Percentiles rank a stretch among this genome's conserved stretches.
Evolutionary conservation across 2,329 filamentous ascomycete species (phyloP).

Genomic region (Colletotrichum brevisporum): DNA sequence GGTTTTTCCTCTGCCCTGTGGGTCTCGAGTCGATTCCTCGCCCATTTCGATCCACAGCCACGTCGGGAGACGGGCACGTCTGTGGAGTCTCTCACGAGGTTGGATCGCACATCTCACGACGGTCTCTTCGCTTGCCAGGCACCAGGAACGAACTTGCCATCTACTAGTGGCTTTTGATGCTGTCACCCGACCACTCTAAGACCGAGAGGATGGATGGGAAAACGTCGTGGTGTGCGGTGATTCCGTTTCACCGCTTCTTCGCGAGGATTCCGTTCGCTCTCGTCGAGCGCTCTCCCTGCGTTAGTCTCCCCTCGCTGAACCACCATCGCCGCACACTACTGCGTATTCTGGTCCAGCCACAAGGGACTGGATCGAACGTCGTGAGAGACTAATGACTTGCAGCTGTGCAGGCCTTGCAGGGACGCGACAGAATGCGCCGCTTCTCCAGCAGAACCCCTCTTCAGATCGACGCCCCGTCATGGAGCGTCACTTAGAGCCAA

Average conservation of each 20-base stretch:
- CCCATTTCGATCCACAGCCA: slow-evolving; percentile 15
- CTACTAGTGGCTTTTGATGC: slow-evolving; percentile 19
- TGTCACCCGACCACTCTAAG: slow-evolving; percentile 35
- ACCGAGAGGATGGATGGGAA: slow-evolving; percentile 14
- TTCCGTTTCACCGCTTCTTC: slow-evolving; percentile 39
- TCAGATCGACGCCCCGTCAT: neutral
- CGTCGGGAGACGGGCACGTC: neutral
- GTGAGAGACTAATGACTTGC: no score
- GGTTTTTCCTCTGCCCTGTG: slow-evolving; percentile 17
- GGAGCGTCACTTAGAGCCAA: neutral
- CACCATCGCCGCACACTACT: no score
- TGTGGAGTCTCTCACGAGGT: neutral
- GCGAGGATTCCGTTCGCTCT: slow-evolving; percentile 31
- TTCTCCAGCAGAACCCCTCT: slow-evolving; percentile 4
- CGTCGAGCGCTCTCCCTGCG: neutral
- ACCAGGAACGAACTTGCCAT: slow-evolving; percentile 15
- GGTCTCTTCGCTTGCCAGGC: slow-evolving; percentile 18
- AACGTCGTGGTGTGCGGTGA: slow-evolving; percentile 25
- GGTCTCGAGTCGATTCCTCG: slow-evolving; percentile 4
- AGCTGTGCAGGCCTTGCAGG: no score
- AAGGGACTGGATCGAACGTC: no score
- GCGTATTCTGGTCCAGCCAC: no score
- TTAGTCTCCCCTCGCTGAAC: neutral
- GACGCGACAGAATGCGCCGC: no score
- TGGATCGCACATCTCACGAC: neutral